Conservation (phyloP, 2,329 filamentous ascomycete species). For the Neofusicoccum cordaticola region DNA sequence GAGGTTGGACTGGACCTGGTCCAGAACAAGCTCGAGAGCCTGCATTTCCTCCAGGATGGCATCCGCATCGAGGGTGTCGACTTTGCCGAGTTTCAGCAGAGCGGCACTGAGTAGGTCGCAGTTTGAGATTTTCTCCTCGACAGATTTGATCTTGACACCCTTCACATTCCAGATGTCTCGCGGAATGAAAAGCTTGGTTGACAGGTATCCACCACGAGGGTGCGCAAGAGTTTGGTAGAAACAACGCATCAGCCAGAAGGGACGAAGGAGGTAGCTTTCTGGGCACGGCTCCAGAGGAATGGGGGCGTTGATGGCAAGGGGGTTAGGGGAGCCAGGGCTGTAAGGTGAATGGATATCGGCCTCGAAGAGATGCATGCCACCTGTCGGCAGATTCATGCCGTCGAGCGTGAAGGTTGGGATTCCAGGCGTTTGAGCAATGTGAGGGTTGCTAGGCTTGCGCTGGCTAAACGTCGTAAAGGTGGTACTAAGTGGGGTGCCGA, state of each 20-base stretch:
- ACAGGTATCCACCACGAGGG: constrained; percentile 86
- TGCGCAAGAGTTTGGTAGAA: constrained; percentile 91
- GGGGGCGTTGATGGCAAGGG: constrained; percentile 63
- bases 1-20: constrained; percentile 75
- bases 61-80: constrained; percentile 88
- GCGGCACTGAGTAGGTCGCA: constrained; percentile 90
- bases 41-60: constrained; percentile 94
- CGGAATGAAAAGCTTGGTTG: constrained; percentile 86
- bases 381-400: constrained; percentile 55
- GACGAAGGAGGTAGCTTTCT: constrained; percentile 80
- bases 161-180: constrained; percentile 92
- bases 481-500: constrained; percentile 70
- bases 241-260: constrained; percentile 96
- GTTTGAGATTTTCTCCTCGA: constrained; percentile 91
- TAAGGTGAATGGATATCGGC: constrained; percentile 70
- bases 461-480: constrained; percentile 56
- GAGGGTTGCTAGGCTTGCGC: constrained; percentile 47
- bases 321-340: constrained; percentile 64
- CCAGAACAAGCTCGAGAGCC: constrained; percentile 76
- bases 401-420: constrained; percentile 59
- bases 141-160: constrained; percentile 83
- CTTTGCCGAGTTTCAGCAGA: constrained; percentile 74
- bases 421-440: constrained; percentile 68
- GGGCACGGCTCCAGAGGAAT: constrained; percentile 87
- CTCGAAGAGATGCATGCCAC: constrained; percentile 79